phyloP scores from a whole-genome alignment of 1,139 yeast genomes.

The Pichia kudriavzevii region DNA sequence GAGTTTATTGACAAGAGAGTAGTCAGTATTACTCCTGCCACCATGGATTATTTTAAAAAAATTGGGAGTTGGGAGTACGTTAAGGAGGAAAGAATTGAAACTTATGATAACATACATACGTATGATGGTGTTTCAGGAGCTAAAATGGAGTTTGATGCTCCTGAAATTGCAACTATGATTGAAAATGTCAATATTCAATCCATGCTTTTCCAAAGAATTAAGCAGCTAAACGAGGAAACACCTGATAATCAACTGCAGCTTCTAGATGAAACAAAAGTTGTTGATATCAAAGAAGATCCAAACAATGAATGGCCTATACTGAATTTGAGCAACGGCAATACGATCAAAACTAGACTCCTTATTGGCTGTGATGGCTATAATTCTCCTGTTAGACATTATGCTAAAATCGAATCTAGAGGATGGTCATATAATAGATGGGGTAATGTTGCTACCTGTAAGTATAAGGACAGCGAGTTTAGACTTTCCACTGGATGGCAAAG shows the following conservation, averaged over 20 bases:
- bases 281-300: constrained; percentile 34
- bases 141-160: constrained; percentile 62
- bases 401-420: constrained; percentile 80
- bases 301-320: constrained; percentile 70
- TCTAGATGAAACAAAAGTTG: constrained; percentile 60
- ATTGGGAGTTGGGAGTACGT: constrained; percentile 76
- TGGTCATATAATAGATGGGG: constrained; percentile 90
- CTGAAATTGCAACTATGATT: constrained; percentile 72
- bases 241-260: constrained; percentile 34
- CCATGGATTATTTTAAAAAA: constrained; percentile 55
- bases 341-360: constrained; percentile 60
- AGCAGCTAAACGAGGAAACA: constrained; percentile 34
- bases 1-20: constrained; percentile 67
- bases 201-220: constrained; percentile 50
- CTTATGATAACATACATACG: constrained; percentile 75
- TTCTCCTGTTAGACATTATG: constrained; percentile 82
- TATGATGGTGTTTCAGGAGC: constrained; percentile 78
- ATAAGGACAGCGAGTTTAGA: constrained; percentile 65
- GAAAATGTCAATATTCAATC: constrained; percentile 83
- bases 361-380: constrained; percentile 96
- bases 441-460: constrained; percentile 77
- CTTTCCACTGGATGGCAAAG: constrained; percentile 82
- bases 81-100: constrained; percentile 60
- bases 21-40: constrained; percentile 77
- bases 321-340: constrained; percentile 57